A percentile compares a stretch with the other conserved stretches of the same genome.
Conservation (phyloP, 2,329 filamentous ascomycete genomes). For the Aspergillus pseudoterreus region DNA sequence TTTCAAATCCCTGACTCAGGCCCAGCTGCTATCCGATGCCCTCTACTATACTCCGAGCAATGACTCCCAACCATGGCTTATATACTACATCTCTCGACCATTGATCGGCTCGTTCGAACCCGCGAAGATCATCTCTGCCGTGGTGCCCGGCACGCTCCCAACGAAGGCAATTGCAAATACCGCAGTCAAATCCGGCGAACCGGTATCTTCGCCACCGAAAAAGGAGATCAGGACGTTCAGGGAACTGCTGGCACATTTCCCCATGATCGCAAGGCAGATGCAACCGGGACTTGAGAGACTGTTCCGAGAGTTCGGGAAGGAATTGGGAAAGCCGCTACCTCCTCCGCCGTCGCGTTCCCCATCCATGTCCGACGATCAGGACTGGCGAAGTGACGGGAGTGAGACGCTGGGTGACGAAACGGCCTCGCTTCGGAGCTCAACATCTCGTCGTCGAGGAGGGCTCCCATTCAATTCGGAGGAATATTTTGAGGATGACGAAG, state of each 20-base stretch:
- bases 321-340: conserved; percentile 80
- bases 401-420: conserved; percentile 38
- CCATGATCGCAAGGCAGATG: conserved; percentile 95
- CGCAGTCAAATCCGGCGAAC: conserved; percentile 29
- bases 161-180: conserved; percentile 19
- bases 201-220: conserved; percentile 52
- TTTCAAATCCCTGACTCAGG: conserved; percentile 87
- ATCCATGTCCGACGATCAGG: conserved; percentile 57
- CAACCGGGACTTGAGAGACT: conserved; percentile 83
- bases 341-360: conserved; percentile 56
- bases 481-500: conserved; percentile 85
- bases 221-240: conserved; percentile 90
- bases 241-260: conserved; percentile 85
- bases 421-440: conserved; percentile 32
- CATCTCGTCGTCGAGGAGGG: conserved; percentile 31
- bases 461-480: conserved; percentile 59
- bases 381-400: conserved; percentile 35
- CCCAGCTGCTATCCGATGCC: conserved; percentile 76
- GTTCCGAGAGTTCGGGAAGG: conserved; percentile 82
- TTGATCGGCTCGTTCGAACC: conserved; percentile 81
- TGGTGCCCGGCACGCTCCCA: conserved; percentile 45
- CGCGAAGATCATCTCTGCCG: conserved; percentile 65
- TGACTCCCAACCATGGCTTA: conserved; percentile 88
- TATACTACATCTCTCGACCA: conserved; percentile 92
- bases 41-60: conserved; percentile 87